Evolutionary conservation across 2,329 filamentous ascomycete species (phyloP), one percentile per base, ranked within the genome.

Genomic region (Podosphaera leucotricha): DNA sequence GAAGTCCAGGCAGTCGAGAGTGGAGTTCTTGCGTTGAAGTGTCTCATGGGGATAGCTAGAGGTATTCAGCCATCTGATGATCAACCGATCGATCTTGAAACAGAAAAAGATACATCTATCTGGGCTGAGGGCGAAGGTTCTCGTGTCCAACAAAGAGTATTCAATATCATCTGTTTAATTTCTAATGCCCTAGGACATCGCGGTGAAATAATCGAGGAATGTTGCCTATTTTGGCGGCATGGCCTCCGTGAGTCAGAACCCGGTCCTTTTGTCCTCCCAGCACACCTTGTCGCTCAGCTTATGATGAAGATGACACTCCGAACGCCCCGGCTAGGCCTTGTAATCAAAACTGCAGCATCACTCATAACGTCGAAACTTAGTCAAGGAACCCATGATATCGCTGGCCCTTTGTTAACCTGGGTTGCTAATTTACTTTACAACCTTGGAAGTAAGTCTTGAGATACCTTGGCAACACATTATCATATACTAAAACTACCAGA

Each of bases 241-340:
- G 83, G 83, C 0, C 86, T 86, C 54, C 76, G 76, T 1, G 83
- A 92, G 58, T 70, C 67, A 0, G 70, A 75, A 21, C 72, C 78
- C 2, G 82, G 82, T 0, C 79, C 81, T 0, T 87, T 90, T 52
- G 80, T 86, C 7, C 73, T 92, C 47, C 69, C 77, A 2, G 66
- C 78, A 0, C 62, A 67, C 0, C 66, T 74, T 49, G 72, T 81
- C n/a, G 71, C 75, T 10, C 66, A 73, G 37, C 79, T 80, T 55
- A 66, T 90, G 40, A 65, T 69, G 2, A 69, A 68, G 43, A 69
- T 75, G 19, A 64, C 61, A 1, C 60, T 70, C 33, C 62, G 69
- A n/a, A 79, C 71, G 8, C 76, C 77, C 11, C 67, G 79, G 39
- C 65, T 83, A 33, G 78, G 79, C 10, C 30, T 36, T 7, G 40